A percentile compares a stretch with the other conserved stretches of the same genome.
Conservation (phyloP, 345 rosid genomes). For the Carallia pectinifolia region DNA sequence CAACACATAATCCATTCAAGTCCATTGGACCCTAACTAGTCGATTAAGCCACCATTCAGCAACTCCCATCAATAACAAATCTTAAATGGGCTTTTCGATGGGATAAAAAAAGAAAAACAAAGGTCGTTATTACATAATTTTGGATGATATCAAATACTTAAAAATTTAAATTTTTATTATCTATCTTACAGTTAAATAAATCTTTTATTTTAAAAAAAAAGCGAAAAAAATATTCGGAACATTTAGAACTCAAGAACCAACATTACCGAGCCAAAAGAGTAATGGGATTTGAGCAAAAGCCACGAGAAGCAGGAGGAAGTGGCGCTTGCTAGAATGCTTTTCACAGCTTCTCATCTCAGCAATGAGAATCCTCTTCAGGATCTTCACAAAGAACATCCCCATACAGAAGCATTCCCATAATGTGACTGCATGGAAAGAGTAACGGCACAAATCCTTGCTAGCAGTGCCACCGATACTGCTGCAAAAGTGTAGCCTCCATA, state of each 20-base stretch:
- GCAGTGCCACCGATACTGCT: not conserved
- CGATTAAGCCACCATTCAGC: too few relatives aligned
- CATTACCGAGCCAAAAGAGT: constrained; percentile 25
- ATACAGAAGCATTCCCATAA: constrained; percentile 30
- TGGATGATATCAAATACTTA: too few relatives aligned
- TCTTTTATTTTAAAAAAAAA: not conserved
- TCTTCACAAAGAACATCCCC: constrained; percentile 30
- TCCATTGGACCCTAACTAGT: too few relatives aligned
- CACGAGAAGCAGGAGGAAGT: constrained; percentile 25
- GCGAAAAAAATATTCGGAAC: too few relatives aligned
- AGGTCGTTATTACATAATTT: not conserved
- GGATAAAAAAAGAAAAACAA: not conserved
- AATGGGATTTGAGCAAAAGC: constrained; percentile 23
- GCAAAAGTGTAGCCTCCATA: constrained; percentile 27
- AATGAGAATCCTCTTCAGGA: constrained; percentile 28
- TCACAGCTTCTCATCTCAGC: constrained; percentile 22
- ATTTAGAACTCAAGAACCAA: not conserved
- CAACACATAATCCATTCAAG: too few relatives aligned
- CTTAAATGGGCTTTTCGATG: too few relatives aligned
- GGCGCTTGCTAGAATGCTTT: constrained; percentile 30
- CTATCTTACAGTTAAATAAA: too few relatives aligned
- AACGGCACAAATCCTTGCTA: constrained; percentile 12
- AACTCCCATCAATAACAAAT: too few relatives aligned
- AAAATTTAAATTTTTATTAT: too few relatives aligned
- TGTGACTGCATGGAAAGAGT: constrained; percentile 11